Conservation (phyloP, 805 yeast genomes). For the Sugiyamaella qingdaonensis region DNA sequence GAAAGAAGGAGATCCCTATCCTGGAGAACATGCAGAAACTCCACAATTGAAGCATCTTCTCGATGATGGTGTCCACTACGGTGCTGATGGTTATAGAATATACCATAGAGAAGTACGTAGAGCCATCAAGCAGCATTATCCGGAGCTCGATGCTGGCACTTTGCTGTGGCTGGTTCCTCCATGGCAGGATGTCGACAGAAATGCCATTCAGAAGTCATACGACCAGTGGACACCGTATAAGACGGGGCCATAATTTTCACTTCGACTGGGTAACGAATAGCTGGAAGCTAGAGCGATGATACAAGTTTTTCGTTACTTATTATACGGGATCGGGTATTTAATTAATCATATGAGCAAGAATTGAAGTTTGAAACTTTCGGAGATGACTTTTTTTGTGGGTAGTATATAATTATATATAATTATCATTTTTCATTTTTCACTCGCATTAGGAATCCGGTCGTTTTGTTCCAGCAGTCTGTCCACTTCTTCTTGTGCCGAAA, state of each 20-base stretch:
- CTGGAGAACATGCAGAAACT: constrained; percentile 12
- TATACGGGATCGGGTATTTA: no score
- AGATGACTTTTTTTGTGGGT: no score
- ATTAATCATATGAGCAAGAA: no score
- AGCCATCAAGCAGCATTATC: constrained; percentile 41
- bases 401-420: no score
- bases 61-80: constrained; percentile 58
- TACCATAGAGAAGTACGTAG: constrained; percentile 42
- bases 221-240: background rate
- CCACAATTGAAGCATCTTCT: constrained; percentile 30
- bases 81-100: constrained; percentile 49
- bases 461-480: no score
- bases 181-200: background rate
- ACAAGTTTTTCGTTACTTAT: no score
- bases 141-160: constrained; percentile 39
- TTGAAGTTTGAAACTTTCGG: no score
- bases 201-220: background rate
- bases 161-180: constrained; percentile 13
- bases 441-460: no score
- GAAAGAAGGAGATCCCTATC: constrained; percentile 30
- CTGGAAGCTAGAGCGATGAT: no score
- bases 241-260: background rate
- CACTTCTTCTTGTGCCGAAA: no score
- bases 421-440: no score
- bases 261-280: no score